Conservation (phyloP, 176 grass and related monocot genomes). For the Juncus effusus region DNA sequence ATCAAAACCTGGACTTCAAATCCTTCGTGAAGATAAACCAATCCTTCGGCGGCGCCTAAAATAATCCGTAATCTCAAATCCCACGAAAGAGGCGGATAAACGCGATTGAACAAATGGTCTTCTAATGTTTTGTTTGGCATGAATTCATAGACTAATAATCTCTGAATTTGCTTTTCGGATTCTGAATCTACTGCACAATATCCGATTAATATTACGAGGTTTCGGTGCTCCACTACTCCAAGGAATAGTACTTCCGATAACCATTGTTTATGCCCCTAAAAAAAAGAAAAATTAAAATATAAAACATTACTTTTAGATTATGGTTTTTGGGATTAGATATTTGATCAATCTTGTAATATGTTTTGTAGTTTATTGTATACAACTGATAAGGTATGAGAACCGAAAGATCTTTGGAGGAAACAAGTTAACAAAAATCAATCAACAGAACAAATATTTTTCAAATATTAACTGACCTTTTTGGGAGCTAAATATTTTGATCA, state of each 20-base stretch:
- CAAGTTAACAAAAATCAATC: no score
- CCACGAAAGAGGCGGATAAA: slow-evolving; percentile 52
- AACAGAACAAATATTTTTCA: no score
- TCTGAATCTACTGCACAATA: slow-evolving; percentile 74
- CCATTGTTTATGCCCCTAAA: slow-evolving; percentile 95
- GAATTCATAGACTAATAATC: slow-evolving; percentile 86
- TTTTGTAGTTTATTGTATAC: no score
- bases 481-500: no score
- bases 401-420: no score
- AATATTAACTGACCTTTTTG: no score
- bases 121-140: slow-evolving; percentile 88
- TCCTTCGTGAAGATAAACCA: slow-evolving; percentile 66
- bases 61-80: slow-evolving; percentile 60
- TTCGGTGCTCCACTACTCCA: slow-evolving; percentile 72
- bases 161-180: slow-evolving; percentile 44
- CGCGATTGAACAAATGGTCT: slow-evolving; percentile 77
- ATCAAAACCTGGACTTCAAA: slow-evolving; percentile 60
- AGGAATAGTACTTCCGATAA: slow-evolving; percentile 83
- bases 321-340: neutral
- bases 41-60: slow-evolving; percentile 52
- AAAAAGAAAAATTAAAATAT: neutral
- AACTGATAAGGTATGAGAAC: no score
- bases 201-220: slow-evolving; percentile 80
- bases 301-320: neutral
- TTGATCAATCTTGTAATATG: no score